Percentiles rank a stretch among this genome's conserved stretches.
These are phyloP conservation scores for Phytophthora fragariae DNA, from an alignment of 352 stramenopile species.

Conservation along the genomic window DNA sequence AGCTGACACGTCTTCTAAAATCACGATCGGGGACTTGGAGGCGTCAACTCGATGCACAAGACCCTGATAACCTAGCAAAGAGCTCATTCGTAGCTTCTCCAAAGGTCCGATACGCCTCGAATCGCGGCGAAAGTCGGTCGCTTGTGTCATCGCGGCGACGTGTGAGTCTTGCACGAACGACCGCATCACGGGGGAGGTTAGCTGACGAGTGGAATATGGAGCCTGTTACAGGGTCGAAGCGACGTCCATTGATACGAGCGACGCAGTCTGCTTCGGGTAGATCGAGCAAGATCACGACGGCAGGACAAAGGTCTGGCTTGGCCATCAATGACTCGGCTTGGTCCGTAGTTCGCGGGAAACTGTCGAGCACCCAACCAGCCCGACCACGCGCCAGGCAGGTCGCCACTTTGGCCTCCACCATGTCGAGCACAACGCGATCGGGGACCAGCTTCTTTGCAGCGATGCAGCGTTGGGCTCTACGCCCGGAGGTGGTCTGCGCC, in stretches of 20 bases:
- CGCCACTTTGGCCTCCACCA: slow-evolving; percentile 71
- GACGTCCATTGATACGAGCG: slow-evolving; percentile 57
- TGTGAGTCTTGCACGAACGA: slow-evolving; percentile 61
- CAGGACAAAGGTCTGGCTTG: slow-evolving; percentile 54
- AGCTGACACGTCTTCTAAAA: slow-evolving; percentile 53
- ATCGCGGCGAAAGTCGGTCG: slow-evolving; percentile 63
- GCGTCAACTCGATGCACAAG: slow-evolving; percentile 60
- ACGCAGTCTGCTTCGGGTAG: slow-evolving; percentile 54
- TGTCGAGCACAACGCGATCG: slow-evolving; percentile 79
- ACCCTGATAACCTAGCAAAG: slow-evolving; percentile 29
- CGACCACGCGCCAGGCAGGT: slow-evolving; percentile 39
- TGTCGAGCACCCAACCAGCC: slow-evolving; percentile 74
- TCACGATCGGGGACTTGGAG: slow-evolving; percentile 31
- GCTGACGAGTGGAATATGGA: slow-evolving; percentile 67
- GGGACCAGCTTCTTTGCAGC: slow-evolving; percentile 67
- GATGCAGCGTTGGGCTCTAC: slow-evolving; percentile 76
- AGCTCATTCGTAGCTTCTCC: slow-evolving; percentile 62
- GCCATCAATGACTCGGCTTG: slow-evolving; percentile 56
- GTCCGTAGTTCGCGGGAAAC: slow-evolving; percentile 72
- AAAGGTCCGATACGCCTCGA: slow-evolving; percentile 73
- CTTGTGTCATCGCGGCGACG: slow-evolving; percentile 62
- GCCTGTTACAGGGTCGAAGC: slow-evolving; percentile 68
- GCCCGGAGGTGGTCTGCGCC: slow-evolving; percentile 56
- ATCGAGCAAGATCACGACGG: slow-evolving; percentile 67
- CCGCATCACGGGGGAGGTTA: slow-evolving; percentile 48